Base-by-base conservation (phyloP, 768 basidiomycete genomes). In the Auriscalpium orientale region DNA sequence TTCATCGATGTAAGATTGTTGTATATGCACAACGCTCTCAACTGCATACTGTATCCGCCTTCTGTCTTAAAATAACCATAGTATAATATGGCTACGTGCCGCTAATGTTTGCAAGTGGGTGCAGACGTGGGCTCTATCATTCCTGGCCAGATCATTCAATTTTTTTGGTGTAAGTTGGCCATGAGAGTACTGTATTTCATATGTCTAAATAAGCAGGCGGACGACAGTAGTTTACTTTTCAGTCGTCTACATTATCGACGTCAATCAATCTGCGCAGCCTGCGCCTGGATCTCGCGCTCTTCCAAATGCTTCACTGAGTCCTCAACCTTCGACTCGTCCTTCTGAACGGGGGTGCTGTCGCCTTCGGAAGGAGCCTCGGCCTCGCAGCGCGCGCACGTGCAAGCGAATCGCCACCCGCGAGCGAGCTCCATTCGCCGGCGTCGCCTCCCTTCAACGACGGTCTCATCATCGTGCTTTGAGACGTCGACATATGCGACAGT, bases 401-500 rank as follows among this genome's bases (percentile, higher is more conserved):
- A 93, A 11, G 87, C 82, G 66, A 92, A 91, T 56, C 78, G 76
- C 91, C 91, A 93, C 36, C 91, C 90, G 45, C 86, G 78, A 21
- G 80, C 88, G 38, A 93, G 78, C 72, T 90, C 87, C 62, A 76
- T 74, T 35, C 91, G 79, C 59, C 90, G 74, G 46, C 86, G 76
- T 55, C 81, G 75, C 54, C 87, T 76, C 51, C 83, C 81, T 33
- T 85, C 82, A 3, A 71, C 67, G 10, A 66, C 59, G 36, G 75
- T 74, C 70, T 89, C 87, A 28, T 65, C 80, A 1, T 73, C 66
- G 56, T 74, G 79, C 64, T 81, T 79, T 0, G 72, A 70, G 60
- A 85, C 80, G 60, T 91, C 87, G 51, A 90, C 86, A 63, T 80
- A 93, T 1, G 91, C 82, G 53, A 91, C 76, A 28, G 84, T 84